A percentile compares a stretch with the other conserved stretches of the same genome.
These are phyloP conservation scores for Coemansia sp. DNA, from an alignment of 192 early-diverging fungal genomes.

Conservation along the genomic window DNA sequence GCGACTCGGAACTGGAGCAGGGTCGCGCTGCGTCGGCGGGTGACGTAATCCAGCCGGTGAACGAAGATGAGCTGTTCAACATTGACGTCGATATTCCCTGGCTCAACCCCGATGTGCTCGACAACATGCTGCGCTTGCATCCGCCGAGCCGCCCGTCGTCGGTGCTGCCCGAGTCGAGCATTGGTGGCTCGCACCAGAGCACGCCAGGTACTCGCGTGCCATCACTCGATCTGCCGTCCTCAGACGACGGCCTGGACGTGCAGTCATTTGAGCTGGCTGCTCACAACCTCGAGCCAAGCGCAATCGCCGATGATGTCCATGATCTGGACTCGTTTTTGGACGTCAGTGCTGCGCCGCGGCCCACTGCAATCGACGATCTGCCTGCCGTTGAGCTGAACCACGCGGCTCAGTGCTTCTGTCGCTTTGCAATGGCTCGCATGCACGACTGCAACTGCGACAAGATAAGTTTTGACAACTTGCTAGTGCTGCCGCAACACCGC, in stretches of 20 bases:
- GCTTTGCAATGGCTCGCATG: slow-evolving; percentile 24
- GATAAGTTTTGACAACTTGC: slow-evolving; percentile 19
- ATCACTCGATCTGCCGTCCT: slow-evolving; percentile 32
- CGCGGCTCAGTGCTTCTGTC: slow-evolving; percentile 31
- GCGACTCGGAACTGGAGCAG: slow-evolving; percentile 31
- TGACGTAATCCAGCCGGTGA: background rate
- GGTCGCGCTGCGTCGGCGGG: slow-evolving; percentile 19
- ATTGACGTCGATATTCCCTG: slow-evolving; percentile 44
- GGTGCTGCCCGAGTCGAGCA: slow-evolving; percentile 29
- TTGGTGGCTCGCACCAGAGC: slow-evolving; percentile 10
- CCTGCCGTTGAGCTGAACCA: slow-evolving; percentile 13
- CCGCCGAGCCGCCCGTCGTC: slow-evolving; percentile 11
- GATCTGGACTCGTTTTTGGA: slow-evolving; percentile 44
- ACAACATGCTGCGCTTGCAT: slow-evolving; percentile 1
- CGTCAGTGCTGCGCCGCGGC: background rate
- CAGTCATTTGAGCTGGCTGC: slow-evolving; percentile 39
- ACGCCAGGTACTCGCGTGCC: slow-evolving; percentile 23
- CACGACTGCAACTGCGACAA: background rate
- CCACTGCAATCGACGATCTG: background rate
- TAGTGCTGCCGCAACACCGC: slow-evolving; percentile 23
- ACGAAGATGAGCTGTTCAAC: slow-evolving; percentile 9
- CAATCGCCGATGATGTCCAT: background rate
- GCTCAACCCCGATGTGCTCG: slow-evolving; percentile 28
- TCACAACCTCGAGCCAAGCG: background rate
- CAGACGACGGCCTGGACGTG: slow-evolving; percentile 37